Evolutionary conservation across 495 filamentous ascomycete genomes (phyloP).

Genomic region (Daldinia caldariorum): DNA sequence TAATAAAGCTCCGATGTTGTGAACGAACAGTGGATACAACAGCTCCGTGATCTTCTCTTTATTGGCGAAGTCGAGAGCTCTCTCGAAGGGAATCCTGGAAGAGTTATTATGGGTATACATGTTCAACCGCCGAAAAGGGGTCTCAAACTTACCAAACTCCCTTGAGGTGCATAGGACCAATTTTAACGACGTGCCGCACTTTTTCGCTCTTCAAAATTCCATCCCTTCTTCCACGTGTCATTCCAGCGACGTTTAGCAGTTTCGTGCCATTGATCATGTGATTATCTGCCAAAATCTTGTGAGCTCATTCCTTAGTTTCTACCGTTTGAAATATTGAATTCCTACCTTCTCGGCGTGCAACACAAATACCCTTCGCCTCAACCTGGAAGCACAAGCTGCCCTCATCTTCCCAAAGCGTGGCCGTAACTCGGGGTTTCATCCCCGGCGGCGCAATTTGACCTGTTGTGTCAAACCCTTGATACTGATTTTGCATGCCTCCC

Average conservation of each 20-base stretch:
- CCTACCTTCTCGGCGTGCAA: conserved; percentile 92
- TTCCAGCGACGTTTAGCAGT: conserved; percentile 94
- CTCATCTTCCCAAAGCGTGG: conserved; percentile 98
- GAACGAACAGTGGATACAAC: conserved; percentile 94
- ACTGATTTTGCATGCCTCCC: conserved; percentile 61
- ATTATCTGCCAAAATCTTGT: conserved; percentile 73
- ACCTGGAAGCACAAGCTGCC: conserved; percentile 98
- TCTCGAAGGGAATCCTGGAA: conserved; percentile 93
- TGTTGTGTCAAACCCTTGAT: conserved; percentile 80
- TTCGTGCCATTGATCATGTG: conserved; percentile 99
- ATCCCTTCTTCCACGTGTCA: conserved; percentile 95
- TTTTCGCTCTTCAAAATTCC: conserved; percentile 99
- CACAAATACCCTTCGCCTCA: conserved; percentile 94
- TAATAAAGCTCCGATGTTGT: conserved; percentile 93
- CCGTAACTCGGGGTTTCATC: conserved; percentile 97
- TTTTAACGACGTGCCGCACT: conserved; percentile 95
- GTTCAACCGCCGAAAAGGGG: conserved; percentile 4
- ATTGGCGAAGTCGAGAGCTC: conserved; percentile 96
- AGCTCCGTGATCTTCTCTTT: conserved; percentile 99
- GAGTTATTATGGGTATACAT: conserved; percentile 15
- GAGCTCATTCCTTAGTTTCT: conserved; percentile 22
- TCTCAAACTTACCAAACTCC: conserved; percentile 85
- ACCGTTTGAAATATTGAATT: conserved; percentile 37
- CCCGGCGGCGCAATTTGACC: conserved; percentile 96
- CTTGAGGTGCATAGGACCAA: conserved; percentile 98